phyloP scores from a whole-genome alignment of 2,329 filamentous ascomycete species.

The Tolypocladium tundrense region DNA sequence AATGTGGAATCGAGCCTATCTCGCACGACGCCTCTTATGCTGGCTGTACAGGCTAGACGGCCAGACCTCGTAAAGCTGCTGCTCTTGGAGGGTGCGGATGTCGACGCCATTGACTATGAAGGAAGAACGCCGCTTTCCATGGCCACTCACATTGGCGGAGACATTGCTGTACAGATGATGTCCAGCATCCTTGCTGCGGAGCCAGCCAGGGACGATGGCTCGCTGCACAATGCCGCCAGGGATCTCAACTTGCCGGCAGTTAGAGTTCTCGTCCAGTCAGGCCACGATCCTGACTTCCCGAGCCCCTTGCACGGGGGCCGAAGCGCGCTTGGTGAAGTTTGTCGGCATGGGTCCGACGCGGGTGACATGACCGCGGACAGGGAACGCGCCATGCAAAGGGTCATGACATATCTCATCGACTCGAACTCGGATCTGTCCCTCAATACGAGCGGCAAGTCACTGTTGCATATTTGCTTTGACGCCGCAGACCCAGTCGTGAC shows the following conservation, averaged over 20 bases:
- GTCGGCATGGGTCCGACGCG: slow-evolving; percentile 40
- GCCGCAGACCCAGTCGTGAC: slow-evolving; percentile 43
- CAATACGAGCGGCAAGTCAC: slow-evolving; percentile 45
- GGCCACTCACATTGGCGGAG: slow-evolving; percentile 44
- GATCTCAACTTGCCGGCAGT: slow-evolving; percentile 48
- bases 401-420: slow-evolving; percentile 46
- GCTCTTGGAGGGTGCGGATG: slow-evolving; percentile 47
- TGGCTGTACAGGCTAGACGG: slow-evolving; percentile 45
- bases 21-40: slow-evolving; percentile 46
- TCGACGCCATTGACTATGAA: slow-evolving; percentile 44
- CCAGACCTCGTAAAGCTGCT: slow-evolving; percentile 48
- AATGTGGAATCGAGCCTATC: slow-evolving; percentile 43
- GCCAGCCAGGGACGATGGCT: slow-evolving; percentile 52
- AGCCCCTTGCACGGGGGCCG: slow-evolving; percentile 52
- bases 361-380: slow-evolving; percentile 32
- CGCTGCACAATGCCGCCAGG: slow-evolving; percentile 53
- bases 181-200: slow-evolving; percentile 43
- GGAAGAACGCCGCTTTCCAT: slow-evolving; percentile 51
- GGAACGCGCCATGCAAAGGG: slow-evolving; percentile 45
- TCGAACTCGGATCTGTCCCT: slow-evolving; percentile 46
- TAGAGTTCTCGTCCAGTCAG: slow-evolving; percentile 44
- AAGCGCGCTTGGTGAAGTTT: slow-evolving; percentile 54
- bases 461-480: slow-evolving; percentile 50
- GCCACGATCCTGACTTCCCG: slow-evolving; percentile 55
- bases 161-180: slow-evolving; percentile 43